Base-by-base conservation (phyloP, 2,329 filamentous ascomycete genomes). In the Aspergillus sp. region DNA sequence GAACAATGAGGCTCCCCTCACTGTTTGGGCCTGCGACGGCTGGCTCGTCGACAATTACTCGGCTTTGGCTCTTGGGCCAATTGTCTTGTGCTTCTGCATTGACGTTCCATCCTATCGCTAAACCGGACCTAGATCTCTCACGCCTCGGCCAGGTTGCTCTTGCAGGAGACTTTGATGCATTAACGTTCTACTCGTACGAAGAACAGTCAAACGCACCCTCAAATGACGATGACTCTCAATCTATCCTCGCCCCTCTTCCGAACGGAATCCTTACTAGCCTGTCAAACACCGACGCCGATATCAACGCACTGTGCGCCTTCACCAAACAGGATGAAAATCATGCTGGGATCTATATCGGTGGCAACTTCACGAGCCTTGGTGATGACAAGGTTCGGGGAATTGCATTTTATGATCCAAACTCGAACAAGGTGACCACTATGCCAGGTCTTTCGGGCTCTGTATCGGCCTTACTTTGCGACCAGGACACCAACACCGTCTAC, bases 291-390 rank as follows among this genome's bases (percentile, higher is more conserved):
- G 91, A 98, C 75, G 93, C 89, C 57, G 87, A 89, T 49, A 96
- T 99, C 69, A 84, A 87, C 69, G 84, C 91, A 63, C 95, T 99
- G 90, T 99, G 95, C 78, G 79, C 88, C 19, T 90, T 93, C 67
- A 81, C 86, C 52, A 77, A 82, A 66, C 81, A 82, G 57, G 83
- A 90, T 73, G 89, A 90, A 63, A 83, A 81, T 6, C 76, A 88
- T 56, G 81, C 84, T n/a, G 88, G 89, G 41, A 84, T 98, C 27
- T 84, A 98, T 48, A 84, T 99, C 15, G 95, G 90, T 56, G 95
- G 95, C 48, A 98, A 98, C 78, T 99, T 99, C 72, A 98, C 95
- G 33, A 96, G 91, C 73, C 78, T 99, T 61, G 90, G 88, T 58
- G 87, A 87, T 58, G 82, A 88, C 56, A 79, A 90, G 69, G 91